Conservation (phyloP, 805 yeast species). For the Nakazawaea sp. region DNA sequence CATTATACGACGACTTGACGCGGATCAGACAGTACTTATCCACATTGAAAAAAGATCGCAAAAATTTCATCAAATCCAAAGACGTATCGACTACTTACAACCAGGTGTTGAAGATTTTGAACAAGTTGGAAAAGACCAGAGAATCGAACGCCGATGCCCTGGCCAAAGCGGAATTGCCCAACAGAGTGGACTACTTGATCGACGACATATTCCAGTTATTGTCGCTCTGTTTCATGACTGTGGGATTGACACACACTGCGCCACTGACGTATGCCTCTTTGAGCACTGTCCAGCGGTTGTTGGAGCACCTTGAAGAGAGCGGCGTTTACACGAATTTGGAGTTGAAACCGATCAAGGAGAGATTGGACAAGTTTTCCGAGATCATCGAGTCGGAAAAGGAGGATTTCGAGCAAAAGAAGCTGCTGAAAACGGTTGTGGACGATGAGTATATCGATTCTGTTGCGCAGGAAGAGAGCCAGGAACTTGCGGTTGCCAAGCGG, state of each 20-base stretch:
- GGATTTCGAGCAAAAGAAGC: slow-evolving; percentile 31
- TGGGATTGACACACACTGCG: slow-evolving; percentile 84
- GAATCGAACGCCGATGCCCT: slow-evolving; percentile 24
- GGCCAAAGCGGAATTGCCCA: slow-evolving; percentile 31
- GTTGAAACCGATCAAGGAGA: slow-evolving; percentile 64
- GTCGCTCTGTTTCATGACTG: slow-evolving; percentile 82
- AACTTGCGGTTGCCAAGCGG: too few relatives aligned
- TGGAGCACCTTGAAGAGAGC: slow-evolving; percentile 77
- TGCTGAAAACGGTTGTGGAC: slow-evolving; percentile 33
- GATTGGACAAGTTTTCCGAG: slow-evolving; percentile 62
- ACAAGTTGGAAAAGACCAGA: slow-evolving; percentile 47
- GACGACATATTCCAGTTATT: slow-evolving; percentile 89
- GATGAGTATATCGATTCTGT: slow-evolving; percentile 14
- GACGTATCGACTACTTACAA: slow-evolving; percentile 60
- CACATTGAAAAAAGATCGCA: slow-evolving; percentile 53
- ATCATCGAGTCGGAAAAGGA: slow-evolving; percentile 57
- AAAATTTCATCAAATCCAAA: slow-evolving; percentile 57
- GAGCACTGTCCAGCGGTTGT: slow-evolving; percentile 75
- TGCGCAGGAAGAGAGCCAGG: slow-evolving; percentile 10
- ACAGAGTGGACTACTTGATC: slow-evolving; percentile 60
- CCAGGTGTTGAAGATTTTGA: slow-evolving; percentile 45
- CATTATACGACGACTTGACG: slow-evolving; percentile 31
- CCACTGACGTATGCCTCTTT: slow-evolving; percentile 92
- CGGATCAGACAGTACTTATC: slow-evolving; percentile 37
- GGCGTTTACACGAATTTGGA: slow-evolving; percentile 82